phyloP scores from a whole-genome alignment of 106 monocot species.

The Platanthera zijinensis region DNA sequence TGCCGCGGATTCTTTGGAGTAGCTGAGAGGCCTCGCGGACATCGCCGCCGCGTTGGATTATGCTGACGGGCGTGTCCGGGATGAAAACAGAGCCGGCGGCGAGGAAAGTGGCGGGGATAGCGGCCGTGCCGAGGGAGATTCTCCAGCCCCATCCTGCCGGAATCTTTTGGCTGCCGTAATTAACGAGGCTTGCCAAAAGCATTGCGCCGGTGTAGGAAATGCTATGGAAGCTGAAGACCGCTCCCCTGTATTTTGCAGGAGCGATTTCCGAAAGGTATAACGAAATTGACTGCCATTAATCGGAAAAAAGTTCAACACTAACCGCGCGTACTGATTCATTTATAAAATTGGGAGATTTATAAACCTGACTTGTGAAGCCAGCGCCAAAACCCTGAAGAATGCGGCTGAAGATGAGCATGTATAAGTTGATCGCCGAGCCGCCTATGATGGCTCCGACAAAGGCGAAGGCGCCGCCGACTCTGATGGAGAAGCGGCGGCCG shows the following conservation, averaged over 20 bases:
- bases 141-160: conserved; percentile 27
- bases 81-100: conserved; percentile 23
- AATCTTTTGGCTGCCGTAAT: conserved; percentile 36
- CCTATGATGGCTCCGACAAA: too few relatives aligned
- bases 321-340: too few relatives aligned
- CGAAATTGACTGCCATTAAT: conserved; percentile 19
- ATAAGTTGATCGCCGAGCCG: too few relatives aligned
- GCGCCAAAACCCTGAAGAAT: too few relatives aligned
- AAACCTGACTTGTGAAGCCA: too few relatives aligned
- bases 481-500: too few relatives aligned
- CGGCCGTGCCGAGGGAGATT: conserved; percentile 21
- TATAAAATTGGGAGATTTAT: too few relatives aligned
- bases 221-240: conserved; percentile 25
- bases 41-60: conserved; percentile 30
- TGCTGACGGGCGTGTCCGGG: conserved; percentile 34
- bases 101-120: conserved; percentile 24
- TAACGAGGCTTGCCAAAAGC: conserved; percentile 28
- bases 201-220: conserved; percentile 20
- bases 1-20: conserved; percentile 44
- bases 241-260: conserved; percentile 23
- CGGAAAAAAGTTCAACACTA: too few relatives aligned
- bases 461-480: too few relatives aligned
- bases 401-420: too few relatives aligned
- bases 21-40: conserved; percentile 11
- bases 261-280: conserved; percentile 41